Conservation (phyloP, 176 grass and related monocot genomes). For the Phragmites australis region DNA sequence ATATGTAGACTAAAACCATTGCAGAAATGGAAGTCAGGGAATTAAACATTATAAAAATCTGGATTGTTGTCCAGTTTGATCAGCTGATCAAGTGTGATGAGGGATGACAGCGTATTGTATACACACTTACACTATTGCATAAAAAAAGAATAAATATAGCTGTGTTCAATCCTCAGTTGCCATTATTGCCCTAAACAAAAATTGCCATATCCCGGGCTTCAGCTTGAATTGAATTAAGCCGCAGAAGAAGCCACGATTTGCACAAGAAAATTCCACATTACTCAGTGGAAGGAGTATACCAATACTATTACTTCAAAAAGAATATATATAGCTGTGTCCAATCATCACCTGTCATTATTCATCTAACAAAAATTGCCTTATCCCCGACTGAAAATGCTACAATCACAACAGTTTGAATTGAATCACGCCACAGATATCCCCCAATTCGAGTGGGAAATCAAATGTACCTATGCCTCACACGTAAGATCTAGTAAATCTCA, state of each 20-base stretch:
- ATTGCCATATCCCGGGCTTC: too few species aligned
- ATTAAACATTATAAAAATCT: background rate
- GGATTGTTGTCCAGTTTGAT: background rate
- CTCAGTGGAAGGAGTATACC: conserved; percentile 14
- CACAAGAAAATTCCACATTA: background rate
- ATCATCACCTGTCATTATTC: conserved; percentile 44
- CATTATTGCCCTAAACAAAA: too few species aligned
- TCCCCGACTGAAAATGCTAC: background rate
- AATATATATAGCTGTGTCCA: conserved; percentile 28
- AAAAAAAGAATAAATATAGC: too few species aligned
- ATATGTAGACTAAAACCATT: background rate
- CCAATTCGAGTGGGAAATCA: conserved; percentile 17
- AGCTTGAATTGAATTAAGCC: background rate
- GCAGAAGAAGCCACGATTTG: background rate
- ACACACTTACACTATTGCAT: background rate
- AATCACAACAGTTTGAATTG: conserved; percentile 41
- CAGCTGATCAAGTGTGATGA: background rate
- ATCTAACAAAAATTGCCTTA: conserved; percentile 35
- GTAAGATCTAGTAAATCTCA: conserved; percentile 37
- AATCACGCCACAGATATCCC: conserved; percentile 6
- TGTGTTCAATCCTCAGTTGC: too few species aligned
- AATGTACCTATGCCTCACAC: conserved; percentile 29
- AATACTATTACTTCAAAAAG: conserved; percentile 17
- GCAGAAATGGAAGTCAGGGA: background rate
- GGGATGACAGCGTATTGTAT: background rate